Conservation (phyloP, 2,329 filamentous ascomycete species). For the Penicillium occitanis region DNA sequence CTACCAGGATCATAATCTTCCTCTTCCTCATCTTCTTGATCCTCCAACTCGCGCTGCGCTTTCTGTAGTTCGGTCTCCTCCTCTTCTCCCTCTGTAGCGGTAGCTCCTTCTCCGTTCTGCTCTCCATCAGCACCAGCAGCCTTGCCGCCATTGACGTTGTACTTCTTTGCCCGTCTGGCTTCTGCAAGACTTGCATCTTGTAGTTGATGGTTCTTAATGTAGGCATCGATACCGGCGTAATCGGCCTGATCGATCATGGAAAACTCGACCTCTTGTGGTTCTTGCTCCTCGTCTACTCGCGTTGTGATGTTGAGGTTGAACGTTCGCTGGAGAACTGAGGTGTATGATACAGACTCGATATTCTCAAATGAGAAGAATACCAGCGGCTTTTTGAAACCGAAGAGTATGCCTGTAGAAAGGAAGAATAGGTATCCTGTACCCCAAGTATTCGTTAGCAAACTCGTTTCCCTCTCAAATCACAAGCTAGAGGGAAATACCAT, state of each 20-base stretch:
- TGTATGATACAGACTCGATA: slow-evolving; percentile 62
- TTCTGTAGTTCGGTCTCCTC: slow-evolving; percentile 57
- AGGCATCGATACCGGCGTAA: slow-evolving; percentile 61
- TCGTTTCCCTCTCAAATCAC: neutral
- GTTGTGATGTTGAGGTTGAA: slow-evolving; percentile 63
- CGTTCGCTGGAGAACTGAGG: slow-evolving; percentile 62
- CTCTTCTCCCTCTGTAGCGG: slow-evolving; percentile 44
- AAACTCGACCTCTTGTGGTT: slow-evolving; percentile 60
- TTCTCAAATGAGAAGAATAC: slow-evolving; percentile 61
- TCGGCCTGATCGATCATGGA: slow-evolving; percentile 66
- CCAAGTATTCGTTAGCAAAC: slow-evolving; percentile 29
- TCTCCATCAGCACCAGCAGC: slow-evolving; percentile 34
- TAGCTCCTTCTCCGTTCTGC: slow-evolving; percentile 22
- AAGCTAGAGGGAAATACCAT: slow-evolving; percentile 47
- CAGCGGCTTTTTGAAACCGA: slow-evolving; percentile 66
- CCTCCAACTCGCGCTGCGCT: slow-evolving; percentile 55
- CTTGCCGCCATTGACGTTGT: slow-evolving; percentile 49
- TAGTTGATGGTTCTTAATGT: slow-evolving; percentile 60
- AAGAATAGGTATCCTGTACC: slow-evolving; percentile 61
- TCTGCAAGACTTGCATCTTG: slow-evolving; percentile 65
- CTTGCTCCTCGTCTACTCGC: slow-evolving; percentile 38
- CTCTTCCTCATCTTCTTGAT: slow-evolving; percentile 50
- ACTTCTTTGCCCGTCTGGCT: slow-evolving; percentile 58
- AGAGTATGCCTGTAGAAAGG: slow-evolving; percentile 60
- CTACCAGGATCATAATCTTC: slow-evolving; percentile 55